Conservation (phyloP, 495 filamentous ascomycete species). For the Trichoderma gamsii region DNA sequence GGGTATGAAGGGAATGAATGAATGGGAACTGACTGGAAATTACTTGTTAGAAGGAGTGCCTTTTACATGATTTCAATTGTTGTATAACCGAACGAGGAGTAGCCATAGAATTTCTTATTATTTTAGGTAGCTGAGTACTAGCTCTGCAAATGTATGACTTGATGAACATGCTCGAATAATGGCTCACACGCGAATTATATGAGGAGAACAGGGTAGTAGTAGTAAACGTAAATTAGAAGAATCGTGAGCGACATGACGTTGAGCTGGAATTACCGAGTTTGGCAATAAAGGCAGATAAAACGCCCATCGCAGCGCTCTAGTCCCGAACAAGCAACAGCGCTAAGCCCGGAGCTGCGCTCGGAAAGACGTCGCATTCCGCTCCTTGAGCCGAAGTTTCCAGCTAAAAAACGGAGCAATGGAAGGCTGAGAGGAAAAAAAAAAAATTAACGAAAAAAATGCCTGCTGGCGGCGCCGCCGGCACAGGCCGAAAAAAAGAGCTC, state of each 20-base stretch:
- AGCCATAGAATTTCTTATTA: constrained; percentile 3
- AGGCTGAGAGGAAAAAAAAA: background rate
- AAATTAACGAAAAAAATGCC: background rate
- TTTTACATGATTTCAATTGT: background rate
- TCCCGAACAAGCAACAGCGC: background rate
- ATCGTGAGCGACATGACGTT: background rate
- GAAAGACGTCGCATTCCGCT: constrained; percentile 12
- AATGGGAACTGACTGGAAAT: background rate
- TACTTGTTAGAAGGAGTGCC: background rate
- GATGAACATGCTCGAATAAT: no score
- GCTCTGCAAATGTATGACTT: no score
- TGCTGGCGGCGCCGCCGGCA: constrained; percentile 5
- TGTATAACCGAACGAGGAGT: background rate
- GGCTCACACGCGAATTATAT: no score
- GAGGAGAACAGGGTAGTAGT: no score
- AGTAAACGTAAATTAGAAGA: no score
- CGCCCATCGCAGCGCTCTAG: background rate
- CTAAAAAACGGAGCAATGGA: constrained; percentile 3
- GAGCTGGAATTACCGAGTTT: background rate
- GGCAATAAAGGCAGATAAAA: background rate
- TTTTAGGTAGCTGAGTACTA: no score
- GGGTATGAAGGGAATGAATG: background rate
- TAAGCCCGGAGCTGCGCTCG: constrained; percentile 3
- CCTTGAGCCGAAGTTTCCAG: background rate
- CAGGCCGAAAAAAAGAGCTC: constrained; percentile 9